Evolutionary conservation across 2,329 filamentous ascomycete genomes (phyloP).

Genomic region (Elsinoe fawcettii): DNA sequence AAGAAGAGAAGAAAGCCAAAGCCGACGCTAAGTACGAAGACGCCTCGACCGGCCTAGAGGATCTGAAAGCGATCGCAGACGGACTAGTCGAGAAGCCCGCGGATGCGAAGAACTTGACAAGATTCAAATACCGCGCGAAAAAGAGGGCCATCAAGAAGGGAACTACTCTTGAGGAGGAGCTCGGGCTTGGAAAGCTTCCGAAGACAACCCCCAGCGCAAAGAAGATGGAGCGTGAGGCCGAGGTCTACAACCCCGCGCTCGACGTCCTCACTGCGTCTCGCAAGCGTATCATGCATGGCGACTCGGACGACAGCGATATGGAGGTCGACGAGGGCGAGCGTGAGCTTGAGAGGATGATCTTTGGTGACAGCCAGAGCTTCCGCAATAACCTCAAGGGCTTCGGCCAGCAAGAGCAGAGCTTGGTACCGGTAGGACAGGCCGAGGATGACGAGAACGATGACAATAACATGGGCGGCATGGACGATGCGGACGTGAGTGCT

Average conservation of each 20-base stretch:
- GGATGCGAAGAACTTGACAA: neutral
- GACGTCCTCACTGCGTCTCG: neutral
- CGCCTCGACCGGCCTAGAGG: neutral
- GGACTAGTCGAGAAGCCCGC: neutral
- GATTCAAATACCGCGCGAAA: neutral
- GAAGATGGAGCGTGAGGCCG: neutral
- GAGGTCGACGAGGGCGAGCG: constrained; percentile 72
- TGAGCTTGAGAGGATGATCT: constrained; percentile 68
- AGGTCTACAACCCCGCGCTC: neutral
- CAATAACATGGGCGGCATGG: constrained; percentile 69
- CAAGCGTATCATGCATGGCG: constrained; percentile 1
- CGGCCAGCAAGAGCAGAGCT: constrained; percentile 2
- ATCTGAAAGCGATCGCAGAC: neutral
- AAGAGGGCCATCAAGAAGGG: neutral
- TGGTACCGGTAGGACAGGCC: neutral
- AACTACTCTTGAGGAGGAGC: neutral
- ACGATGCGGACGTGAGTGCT: constrained; percentile 50
- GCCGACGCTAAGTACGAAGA: neutral
- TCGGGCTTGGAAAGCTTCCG: neutral
- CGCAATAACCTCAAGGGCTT: constrained; percentile 37
- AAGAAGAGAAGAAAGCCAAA: neutral
- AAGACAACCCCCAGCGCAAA: neutral
- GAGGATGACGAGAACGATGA: constrained; percentile 35
- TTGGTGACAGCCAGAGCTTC: constrained; percentile 82
- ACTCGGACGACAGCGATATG: constrained; percentile 12